Evolutionary conservation across 2,329 filamentous ascomycete species (phyloP), one percentile per base, ranked within the genome.

Genomic region (Emericellopsis atlantica): DNA sequence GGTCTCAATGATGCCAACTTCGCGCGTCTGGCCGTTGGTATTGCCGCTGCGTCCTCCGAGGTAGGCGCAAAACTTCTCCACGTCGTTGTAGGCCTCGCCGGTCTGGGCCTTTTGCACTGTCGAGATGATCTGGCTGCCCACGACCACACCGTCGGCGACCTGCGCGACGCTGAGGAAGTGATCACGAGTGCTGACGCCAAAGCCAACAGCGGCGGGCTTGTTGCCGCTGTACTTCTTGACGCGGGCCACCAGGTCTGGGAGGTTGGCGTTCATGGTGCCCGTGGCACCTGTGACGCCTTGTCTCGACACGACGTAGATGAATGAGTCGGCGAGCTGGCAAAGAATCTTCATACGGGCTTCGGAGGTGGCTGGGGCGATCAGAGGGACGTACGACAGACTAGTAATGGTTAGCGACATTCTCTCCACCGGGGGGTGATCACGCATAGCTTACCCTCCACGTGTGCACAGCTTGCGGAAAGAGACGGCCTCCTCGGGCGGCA

Each of bases 261-360:
- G 75, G 44, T 83, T 81, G 36, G 80, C 72, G 60, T 86, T 95
- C 54, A 98, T 66, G 22, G 79, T 79, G 29, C 89, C 89, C 1
- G 80, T 81, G 12, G 88, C 92, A 52, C 92, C 92, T 9, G 92
- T 98, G 43, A 96, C 90, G 52, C 92, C 92, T 83, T 95, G 93
- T 52, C 90, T 76, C 22, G 90, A 96, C 42, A 98, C 92, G 46
- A 98, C 89, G 60, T 98, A 98, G 65, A 98, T 94, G 69, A 96
- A 98, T 4, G 89, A 95, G 64, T 96, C 90, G 55, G 92, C 92
- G 47, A 98, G 90, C 60, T 86, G 80, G 75, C 92, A 98, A 11
- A 98, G 81, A 33, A 95, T 74, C 65, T 85, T 90, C 89, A 98
- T 95, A 54, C 92, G 84, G 48, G 78, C 72, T 52, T 95, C 88